Conservation (phyloP, 495 filamentous ascomycete species). For the Massariosphaeria phaeospora region DNA sequence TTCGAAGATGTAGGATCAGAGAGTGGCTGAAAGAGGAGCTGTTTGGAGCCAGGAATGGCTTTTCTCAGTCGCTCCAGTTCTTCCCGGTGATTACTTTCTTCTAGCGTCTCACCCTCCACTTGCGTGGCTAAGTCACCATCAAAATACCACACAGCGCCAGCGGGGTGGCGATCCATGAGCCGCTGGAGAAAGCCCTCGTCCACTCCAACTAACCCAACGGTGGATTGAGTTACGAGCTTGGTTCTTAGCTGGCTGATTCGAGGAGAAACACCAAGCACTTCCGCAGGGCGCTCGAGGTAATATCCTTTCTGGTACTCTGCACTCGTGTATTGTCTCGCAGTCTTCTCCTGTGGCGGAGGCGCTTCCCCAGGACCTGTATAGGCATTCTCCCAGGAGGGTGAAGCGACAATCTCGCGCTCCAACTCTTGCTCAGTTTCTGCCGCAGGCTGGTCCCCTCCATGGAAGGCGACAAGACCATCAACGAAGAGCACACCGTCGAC, state of each 20-base stretch:
- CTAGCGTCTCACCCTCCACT: background rate
- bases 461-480: constrained; percentile 1
- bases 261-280: background rate
- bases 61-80: background rate
- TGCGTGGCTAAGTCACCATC: background rate
- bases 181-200: constrained; percentile 2
- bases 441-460: background rate
- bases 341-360: too few relatives aligned
- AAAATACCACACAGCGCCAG: constrained; percentile 4
- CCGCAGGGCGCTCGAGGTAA: background rate
- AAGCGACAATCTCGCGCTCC: too few relatives aligned
- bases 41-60: background rate
- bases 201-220: background rate
- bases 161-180: constrained; percentile 1
- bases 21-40: background rate
- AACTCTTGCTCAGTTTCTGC: background rate
- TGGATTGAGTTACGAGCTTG: background rate
- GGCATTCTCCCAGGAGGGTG: too few relatives aligned
- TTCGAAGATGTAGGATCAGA: background rate
- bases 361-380: too few relatives aligned
- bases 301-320: background rate
- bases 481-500: constrained; percentile 4
- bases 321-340: background rate
- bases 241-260: background rate
- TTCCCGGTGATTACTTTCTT: background rate